A percentile compares a stretch with the other conserved stretches of the same genome.
Evolutionary conservation across 179 eudicot species (phyloP).

Genomic region (Beta lomatogona): DNA sequence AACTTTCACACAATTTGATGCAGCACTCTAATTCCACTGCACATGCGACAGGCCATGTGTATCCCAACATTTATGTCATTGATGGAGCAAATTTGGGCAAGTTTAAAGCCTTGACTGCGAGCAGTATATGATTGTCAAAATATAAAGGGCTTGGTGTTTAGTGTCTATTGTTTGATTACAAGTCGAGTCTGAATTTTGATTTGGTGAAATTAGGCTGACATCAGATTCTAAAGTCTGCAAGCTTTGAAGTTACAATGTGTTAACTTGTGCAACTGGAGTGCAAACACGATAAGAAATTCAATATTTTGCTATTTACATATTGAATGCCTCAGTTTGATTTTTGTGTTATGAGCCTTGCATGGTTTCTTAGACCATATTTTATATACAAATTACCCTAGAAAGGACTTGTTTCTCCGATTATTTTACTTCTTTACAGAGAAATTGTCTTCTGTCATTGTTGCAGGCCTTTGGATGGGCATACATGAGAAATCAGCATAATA

Average conservation of each 20-base stretch:
- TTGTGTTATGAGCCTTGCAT: background rate
- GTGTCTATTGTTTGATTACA: background rate
- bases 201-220: too few relatives aligned
- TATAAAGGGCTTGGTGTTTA: background rate
- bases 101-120: background rate
- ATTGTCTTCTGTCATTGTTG: conserved; percentile 19
- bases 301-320: background rate
- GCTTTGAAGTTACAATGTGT: too few relatives aligned
- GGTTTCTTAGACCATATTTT: background rate
- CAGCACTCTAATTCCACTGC: background rate
- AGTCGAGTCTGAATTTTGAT: too few relatives aligned
- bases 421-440: too few relatives aligned
- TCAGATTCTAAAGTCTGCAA: too few relatives aligned
- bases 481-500: conserved; percentile 61
- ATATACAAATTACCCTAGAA: too few relatives aligned
- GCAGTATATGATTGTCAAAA: background rate
- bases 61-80: background rate
- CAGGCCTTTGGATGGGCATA: conserved; percentile 99
- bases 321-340: background rate
- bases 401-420: background rate
- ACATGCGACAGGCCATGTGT: background rate
- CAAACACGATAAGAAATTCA: background rate
- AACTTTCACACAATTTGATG: background rate
- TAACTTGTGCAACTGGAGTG: background rate
- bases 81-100: background rate